These are phyloP conservation scores for Chaetomium olivaceum DNA, from an alignment of 2,329 filamentous ascomycete genomes.

Conservation along the genomic window DNA sequence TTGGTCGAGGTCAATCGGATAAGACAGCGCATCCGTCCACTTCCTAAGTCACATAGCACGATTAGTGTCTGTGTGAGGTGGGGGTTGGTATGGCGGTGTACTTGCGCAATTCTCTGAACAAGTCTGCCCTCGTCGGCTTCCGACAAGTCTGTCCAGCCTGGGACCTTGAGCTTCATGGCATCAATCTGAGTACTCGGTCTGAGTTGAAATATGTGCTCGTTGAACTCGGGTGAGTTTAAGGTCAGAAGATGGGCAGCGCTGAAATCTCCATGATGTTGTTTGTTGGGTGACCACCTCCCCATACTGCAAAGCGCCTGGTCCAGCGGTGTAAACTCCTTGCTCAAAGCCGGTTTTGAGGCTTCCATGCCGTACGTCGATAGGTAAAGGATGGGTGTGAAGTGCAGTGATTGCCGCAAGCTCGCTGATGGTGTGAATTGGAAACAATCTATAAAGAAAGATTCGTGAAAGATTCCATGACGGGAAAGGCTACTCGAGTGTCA, in stretches of 20 bases:
- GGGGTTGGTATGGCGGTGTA: not conserved
- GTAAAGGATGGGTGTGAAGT: not conserved
- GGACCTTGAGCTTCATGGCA: not conserved
- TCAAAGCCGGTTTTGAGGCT: not conserved
- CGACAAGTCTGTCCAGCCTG: not conserved
- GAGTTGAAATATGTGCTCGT: not conserved
- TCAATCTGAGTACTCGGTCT: not conserved
- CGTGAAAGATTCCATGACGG: not conserved
- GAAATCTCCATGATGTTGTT: not conserved
- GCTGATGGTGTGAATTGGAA: no score
- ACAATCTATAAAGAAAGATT: not conserved
- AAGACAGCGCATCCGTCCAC: not conserved
- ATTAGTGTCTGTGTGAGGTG: not conserved
- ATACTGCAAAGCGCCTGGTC: not conserved
- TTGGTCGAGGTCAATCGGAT: not conserved
- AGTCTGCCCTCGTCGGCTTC: not conserved
- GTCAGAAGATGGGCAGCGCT: not conserved
- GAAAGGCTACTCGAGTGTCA: not conserved
- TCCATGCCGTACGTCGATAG: not conserved
- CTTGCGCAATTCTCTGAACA: not conserved
- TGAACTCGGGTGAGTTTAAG: not conserved
- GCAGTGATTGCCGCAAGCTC: not conserved
- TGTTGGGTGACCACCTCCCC: not conserved
- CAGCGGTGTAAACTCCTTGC: not conserved
- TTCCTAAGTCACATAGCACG: not conserved